These are phyloP conservation scores for Ophiostoma tasmaniense DNA, from an alignment of 2,329 filamentous ascomycete genomes.

Conservation along the genomic window DNA sequence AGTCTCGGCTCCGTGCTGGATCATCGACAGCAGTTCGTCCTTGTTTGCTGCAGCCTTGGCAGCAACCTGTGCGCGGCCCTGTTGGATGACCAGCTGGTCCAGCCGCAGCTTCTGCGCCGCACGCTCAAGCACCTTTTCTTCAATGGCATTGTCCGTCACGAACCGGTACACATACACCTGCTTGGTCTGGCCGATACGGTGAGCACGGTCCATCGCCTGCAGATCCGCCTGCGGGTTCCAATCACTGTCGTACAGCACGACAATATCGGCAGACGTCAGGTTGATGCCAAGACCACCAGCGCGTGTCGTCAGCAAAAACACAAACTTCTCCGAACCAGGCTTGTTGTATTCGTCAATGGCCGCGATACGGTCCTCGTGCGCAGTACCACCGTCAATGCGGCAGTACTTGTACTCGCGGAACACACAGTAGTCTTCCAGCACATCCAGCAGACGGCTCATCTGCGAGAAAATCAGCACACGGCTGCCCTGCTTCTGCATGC, in stretches of 20 bases:
- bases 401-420: constrained; percentile 94
- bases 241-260: constrained; percentile 93
- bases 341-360: constrained; percentile 99
- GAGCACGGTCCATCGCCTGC: constrained; percentile 96
- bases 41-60: constrained; percentile 90
- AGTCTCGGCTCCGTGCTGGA: constrained; percentile 94
- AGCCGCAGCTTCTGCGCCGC: constrained; percentile 94
- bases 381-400: constrained; percentile 92
- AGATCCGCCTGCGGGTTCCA: constrained; percentile 99
- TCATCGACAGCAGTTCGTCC: constrained; percentile 94
- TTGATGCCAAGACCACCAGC: constrained; percentile 97
- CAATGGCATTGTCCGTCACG: constrained; percentile 94
- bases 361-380: constrained; percentile 93
- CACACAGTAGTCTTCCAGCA: constrained; percentile 95
- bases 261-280: constrained; percentile 87
- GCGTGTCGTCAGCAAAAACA: constrained; percentile 90
- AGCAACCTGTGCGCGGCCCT: constrained; percentile 85
- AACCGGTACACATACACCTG: constrained; percentile 96
- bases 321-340: constrained; percentile 87
- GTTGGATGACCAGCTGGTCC: constrained; percentile 95
- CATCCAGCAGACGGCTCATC: constrained; percentile 95
- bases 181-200: constrained; percentile 97
- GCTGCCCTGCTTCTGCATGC: constrained; percentile 79
- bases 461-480: constrained; percentile 98
- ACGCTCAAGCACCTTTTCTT: constrained; percentile 94